Evolutionary conservation across 345 rosid genomes (phyloP).

Genomic region (Populus pruinosa): DNA sequence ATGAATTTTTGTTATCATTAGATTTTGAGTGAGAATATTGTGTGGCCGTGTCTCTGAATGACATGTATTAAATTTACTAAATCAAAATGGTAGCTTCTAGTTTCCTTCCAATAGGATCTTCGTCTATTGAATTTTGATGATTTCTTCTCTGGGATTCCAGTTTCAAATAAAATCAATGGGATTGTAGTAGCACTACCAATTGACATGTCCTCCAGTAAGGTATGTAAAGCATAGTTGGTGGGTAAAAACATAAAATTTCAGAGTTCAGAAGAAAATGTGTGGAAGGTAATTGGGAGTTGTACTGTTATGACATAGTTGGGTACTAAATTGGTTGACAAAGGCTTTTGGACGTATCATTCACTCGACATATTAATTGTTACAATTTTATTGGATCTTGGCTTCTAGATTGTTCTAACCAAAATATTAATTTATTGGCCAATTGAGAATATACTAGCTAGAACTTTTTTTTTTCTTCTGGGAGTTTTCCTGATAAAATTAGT

Average conservation of each 20-base stretch:
- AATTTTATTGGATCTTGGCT: neutral
- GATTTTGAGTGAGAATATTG: neutral
- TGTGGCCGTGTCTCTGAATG: neutral
- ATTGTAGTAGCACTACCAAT: constrained; percentile 1
- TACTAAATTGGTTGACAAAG: neutral
- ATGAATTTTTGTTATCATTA: neutral
- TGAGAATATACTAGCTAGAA: neutral
- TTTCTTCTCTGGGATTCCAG: constrained; percentile 8
- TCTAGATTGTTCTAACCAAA: neutral
- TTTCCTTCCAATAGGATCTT: neutral
- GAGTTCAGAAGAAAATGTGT: neutral
- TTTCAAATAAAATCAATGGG: neutral
- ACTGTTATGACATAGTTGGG: neutral
- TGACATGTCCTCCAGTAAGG: neutral
- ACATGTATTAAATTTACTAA: neutral
- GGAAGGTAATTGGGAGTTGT: neutral
- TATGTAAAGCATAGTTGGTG: neutral
- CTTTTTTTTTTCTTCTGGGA: neutral
- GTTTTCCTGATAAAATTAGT: neutral
- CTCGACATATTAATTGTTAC: neutral
- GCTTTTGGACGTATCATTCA: neutral
- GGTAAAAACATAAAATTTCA: neutral
- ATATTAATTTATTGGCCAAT: neutral
- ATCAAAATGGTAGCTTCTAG: neutral
- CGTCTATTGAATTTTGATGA: constrained; percentile 2